Percentiles rank a stretch among this genome's conserved stretches.
Evolutionary conservation across 352 stramenopile genomes (phyloP).

Genomic region (Globisporangium iwayamae): DNA sequence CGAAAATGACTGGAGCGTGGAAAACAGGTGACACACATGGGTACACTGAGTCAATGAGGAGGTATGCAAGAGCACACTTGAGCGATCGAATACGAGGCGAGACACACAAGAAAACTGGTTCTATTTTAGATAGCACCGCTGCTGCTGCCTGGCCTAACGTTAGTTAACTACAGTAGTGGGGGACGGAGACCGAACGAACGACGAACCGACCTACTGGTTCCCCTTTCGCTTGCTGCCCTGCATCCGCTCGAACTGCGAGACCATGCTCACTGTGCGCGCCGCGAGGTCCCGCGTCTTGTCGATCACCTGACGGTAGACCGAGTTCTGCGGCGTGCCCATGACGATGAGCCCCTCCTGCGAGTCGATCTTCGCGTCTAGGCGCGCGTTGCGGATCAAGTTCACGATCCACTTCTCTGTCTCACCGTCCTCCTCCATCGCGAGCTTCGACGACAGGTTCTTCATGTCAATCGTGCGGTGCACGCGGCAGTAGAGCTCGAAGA

Average conservation of each 20-base stretch:
- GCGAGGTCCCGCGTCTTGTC: slow-evolving; percentile 96
- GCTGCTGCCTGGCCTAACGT: slow-evolving; percentile 15
- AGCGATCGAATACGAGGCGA: neutral
- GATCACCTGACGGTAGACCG: slow-evolving; percentile 96
- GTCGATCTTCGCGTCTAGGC: slow-evolving; percentile 98
- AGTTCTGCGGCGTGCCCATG: slow-evolving; percentile 93
- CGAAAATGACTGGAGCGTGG: slow-evolving; percentile 1
- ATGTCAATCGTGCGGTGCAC: slow-evolving; percentile 99
- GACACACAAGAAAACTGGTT: slow-evolving; percentile 20
- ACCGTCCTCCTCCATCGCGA: slow-evolving; percentile 94
- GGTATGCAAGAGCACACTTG: neutral
- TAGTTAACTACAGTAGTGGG: slow-evolving; percentile 13
- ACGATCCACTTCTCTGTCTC: slow-evolving; percentile 99
- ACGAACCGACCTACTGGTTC: slow-evolving; percentile 39
- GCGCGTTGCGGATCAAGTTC: slow-evolving; percentile 97
- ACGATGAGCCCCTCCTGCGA: slow-evolving; percentile 95
- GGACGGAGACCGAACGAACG: neutral
- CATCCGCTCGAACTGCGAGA: slow-evolving; percentile 82
- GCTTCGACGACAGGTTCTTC: slow-evolving; percentile 93
- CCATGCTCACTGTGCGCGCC: slow-evolving; percentile 88
- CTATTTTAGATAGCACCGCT: slow-evolving; percentile 19
- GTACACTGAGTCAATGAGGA: neutral
- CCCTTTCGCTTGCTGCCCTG: slow-evolving; percentile 71
- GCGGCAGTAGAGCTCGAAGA: slow-evolving; percentile 99
- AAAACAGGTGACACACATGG: neutral